Conservation (phyloP, 2,329 filamentous ascomycete genomes). For the Xylariales sp. region DNA sequence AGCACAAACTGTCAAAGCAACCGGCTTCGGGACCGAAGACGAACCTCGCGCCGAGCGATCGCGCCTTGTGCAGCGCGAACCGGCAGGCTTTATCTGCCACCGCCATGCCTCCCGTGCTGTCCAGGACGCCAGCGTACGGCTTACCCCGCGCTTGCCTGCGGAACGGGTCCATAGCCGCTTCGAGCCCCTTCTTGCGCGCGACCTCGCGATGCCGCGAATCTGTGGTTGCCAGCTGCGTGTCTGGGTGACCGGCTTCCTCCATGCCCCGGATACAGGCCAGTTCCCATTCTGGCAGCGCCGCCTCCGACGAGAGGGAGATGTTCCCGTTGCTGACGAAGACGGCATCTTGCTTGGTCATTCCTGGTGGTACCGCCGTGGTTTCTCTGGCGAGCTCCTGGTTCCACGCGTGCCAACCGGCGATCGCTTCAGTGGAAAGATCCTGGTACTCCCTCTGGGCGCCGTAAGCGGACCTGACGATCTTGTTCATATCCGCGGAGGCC, state of each 20-base stretch:
- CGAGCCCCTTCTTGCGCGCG: slow-evolving; percentile 22
- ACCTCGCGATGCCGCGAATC: slow-evolving; percentile 19
- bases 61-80: slow-evolving; percentile 37
- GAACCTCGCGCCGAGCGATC: slow-evolving; percentile 33
- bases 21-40: slow-evolving; percentile 30
- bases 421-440: slow-evolving; percentile 36
- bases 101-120: slow-evolving; percentile 40
- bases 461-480: slow-evolving; percentile 37
- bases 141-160: slow-evolving; percentile 19
- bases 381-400: slow-evolving; percentile 32
- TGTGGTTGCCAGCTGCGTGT: slow-evolving; percentile 29
- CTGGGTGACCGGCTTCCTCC: slow-evolving; percentile 24
- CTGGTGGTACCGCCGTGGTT: slow-evolving; percentile 25
- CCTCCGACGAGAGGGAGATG: slow-evolving; percentile 19
- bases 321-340: slow-evolving; percentile 35
- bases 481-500: slow-evolving; percentile 34
- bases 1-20: slow-evolving; percentile 17
- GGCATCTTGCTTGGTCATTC: slow-evolving; percentile 28
- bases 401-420: slow-evolving; percentile 38
- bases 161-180: slow-evolving; percentile 33
- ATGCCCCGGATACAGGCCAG: slow-evolving; percentile 29
- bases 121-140: slow-evolving; percentile 33
- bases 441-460: slow-evolving; percentile 41
- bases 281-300: slow-evolving; percentile 27
- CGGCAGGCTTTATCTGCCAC: slow-evolving; percentile 41